phyloP scores from a whole-genome alignment of 2,329 filamentous ascomycete species.

The Fusarium coffeatum region DNA sequence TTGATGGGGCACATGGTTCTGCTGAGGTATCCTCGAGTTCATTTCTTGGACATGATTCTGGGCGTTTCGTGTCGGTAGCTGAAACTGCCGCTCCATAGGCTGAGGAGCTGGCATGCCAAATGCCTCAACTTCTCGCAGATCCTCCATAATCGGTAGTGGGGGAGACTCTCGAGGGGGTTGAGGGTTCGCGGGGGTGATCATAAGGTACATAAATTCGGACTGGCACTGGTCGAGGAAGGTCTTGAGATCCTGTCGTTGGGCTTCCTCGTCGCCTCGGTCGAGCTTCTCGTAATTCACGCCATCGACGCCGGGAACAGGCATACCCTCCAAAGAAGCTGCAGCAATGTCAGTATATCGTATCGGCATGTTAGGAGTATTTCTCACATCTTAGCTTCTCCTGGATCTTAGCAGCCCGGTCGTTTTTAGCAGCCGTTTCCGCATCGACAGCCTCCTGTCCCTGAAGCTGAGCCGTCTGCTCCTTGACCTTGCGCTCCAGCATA shows the following conservation, averaged over 20 bases:
- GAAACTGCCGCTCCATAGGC: constrained; percentile 55
- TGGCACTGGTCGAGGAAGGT: constrained; percentile 73
- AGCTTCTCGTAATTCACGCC: constrained; percentile 59
- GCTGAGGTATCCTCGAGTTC: constrained; percentile 64
- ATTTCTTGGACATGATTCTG: constrained; percentile 70
- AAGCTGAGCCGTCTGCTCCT: constrained; percentile 80
- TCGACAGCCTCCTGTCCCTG: constrained; percentile 59
- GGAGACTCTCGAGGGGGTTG: constrained; percentile 72
- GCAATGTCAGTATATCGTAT: constrained; percentile 24
- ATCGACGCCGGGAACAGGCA: constrained; percentile 58
- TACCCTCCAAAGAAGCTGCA: constrained; percentile 58
- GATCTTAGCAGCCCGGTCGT: constrained; percentile 64
- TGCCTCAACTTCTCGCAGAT: constrained; percentile 68
- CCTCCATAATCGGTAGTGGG: constrained; percentile 68
- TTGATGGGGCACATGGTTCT: constrained; percentile 69
- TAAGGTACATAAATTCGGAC: constrained; percentile 74
- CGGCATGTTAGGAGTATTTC: constrained; percentile 28
- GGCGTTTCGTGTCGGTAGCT: constrained; percentile 55
- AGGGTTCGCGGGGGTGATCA: constrained; percentile 75
- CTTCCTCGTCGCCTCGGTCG: constrained; percentile 59
- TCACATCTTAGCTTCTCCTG: constrained; percentile 68
- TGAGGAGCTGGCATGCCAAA: constrained; percentile 59
- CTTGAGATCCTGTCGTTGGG: constrained; percentile 65
- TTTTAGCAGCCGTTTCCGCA: constrained; percentile 58
- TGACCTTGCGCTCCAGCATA: constrained; percentile 89